Base-by-base conservation (phyloP, 1,284 basidiomycete genomes). In the Anthracocystis panici-leucophaei region DNA sequence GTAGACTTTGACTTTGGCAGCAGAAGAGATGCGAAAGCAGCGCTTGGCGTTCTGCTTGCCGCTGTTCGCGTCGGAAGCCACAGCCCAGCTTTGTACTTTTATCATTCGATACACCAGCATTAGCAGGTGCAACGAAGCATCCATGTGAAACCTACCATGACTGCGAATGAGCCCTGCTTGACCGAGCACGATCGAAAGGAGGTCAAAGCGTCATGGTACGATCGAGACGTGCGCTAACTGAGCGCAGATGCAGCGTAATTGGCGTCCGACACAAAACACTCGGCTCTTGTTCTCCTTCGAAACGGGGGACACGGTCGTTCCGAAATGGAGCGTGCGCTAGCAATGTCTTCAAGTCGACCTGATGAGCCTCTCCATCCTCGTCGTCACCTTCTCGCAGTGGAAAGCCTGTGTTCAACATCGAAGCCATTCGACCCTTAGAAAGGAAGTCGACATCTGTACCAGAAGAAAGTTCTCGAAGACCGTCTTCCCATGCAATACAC, bases 91-190 rank as follows among this genome's bases (percentile, higher is more conserved):
- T 31, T 48, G 46, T 48, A 48, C 25, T 31, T 48, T 48, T 48
- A 48, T 29, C 46, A 48, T 25, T 31, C 29, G 27, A 48, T 48
- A 9, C 46, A 48, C 46, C 10, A 20, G 46, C 46, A 27, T 23
- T 29, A 48, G 29, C 27, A 48, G 25, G 4, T 23, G 44, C 35
- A 16, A 52, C 38, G 23, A 12, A 5, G 14, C 35, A 27, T 21
- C 12, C 18, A 7, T 41, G 51, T 35, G 16, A 48, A 9, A 33
- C 31, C 31, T 11, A 2, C 31, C 12, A 33, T 12, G 31, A 11
- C 31, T 12, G 31, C 12, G 31, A 33, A 33, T 33, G 31, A 33
- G 31, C 31, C 31, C 10, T 33, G 31, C 10, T 33, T 11, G 31
- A 33, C 31, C 8, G 10, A 9, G 31, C 31, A 33, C 31, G 31